Evolutionary conservation across 139 green algal genomes (phyloP), one percentile per base, ranked within the genome.

Genomic region (Coccomyxa sp.): DNA sequence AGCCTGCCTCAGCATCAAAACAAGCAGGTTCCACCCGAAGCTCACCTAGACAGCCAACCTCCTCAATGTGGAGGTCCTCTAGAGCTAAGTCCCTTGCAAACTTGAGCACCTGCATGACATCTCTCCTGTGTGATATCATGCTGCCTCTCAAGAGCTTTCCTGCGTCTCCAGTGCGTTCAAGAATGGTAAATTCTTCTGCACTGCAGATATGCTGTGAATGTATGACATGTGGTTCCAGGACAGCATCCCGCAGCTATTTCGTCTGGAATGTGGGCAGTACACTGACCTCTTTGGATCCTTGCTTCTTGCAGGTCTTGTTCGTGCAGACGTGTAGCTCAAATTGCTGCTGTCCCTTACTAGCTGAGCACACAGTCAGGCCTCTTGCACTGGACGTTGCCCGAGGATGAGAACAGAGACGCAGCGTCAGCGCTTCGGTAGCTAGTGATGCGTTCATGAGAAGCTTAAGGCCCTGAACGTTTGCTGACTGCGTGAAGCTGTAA

Each of bases 291-390:
- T 85, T 75, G 7, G 81, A 82, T 33, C 86, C 86, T 37, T 89
- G 84, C 40, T 86, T 85, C 50, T 84, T 88, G 80, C 86, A 90
- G 10, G 86, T 86, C n/a, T 85, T 84, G 35, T 83, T 82, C 38
- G 81, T 84, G 70, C 86, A 90, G 2, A 90, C 73, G 8, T 70
- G 79, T 1, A 90, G 50, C 50, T 5, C 50, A 64, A 64, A 64
- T 22, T 64, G 22, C 50, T 18, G 4, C 50, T n/a, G 27, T 24
- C 82, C 80, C 3, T 64, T n/a, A n/a, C n/a, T n/a, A n/a, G n/a
- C n/a, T n/a, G n/a, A n/a, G n/a, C n/a, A n/a, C n/a, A n/a, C n/a
- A n/a, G n/a, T n/a, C n/a, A n/a, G n/a, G n/a, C n/a, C n/a, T n/a
- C n/a, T n/a, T n/a, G n/a, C n/a, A n/a, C n/a, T n/a, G n/a, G n/a